phyloP scores from a whole-genome alignment of 1,284 basidiomycete species.

The Pyrrhoderma lamaoense region DNA sequence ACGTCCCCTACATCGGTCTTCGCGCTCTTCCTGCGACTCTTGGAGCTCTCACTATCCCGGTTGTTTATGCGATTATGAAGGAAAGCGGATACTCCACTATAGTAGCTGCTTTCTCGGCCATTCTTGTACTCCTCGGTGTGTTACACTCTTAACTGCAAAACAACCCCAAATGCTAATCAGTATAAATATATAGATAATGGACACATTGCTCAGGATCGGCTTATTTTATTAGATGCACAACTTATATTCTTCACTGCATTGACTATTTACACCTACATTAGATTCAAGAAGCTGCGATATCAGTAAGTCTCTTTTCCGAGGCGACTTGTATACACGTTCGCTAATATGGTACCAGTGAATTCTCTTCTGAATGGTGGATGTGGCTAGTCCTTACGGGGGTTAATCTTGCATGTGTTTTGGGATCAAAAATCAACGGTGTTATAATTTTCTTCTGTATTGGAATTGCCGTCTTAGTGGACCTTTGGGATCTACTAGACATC shows the following conservation, averaged over 20 bases:
- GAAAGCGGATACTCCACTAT: constrained; percentile 92
- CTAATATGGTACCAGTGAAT: constrained; percentile 51
- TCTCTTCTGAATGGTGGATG: constrained; percentile 86
- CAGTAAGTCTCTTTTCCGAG: constrained; percentile 39
- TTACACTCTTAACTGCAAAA: too few relatives aligned
- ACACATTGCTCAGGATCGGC: constrained; percentile 90
- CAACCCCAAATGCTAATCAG: not conserved
- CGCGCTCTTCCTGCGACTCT: constrained; percentile 87
- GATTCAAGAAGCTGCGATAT: constrained; percentile 94
- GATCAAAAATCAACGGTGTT: constrained; percentile 97
- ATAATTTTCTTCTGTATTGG: constrained; percentile 90
- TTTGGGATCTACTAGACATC: constrained; percentile 93
- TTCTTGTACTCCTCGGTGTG: constrained; percentile 81
- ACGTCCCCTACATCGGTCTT: constrained; percentile 94
- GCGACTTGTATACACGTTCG: not conserved
- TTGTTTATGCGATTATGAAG: constrained; percentile 96
- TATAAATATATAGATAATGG: constrained; percentile 72
- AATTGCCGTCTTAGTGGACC: constrained; percentile 84
- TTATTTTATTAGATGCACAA: constrained; percentile 93
- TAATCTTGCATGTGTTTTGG: constrained; percentile 93
- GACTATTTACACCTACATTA: constrained; percentile 91
- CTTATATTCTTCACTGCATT: constrained; percentile 94
- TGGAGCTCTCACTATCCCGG: constrained; percentile 81
- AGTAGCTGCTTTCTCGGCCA: constrained; percentile 83
- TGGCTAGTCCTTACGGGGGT: constrained; percentile 91